These are phyloP conservation scores for Escallonia rubra DNA, from an alignment of 129 eudicot genomes.

Conservation along the genomic window DNA sequence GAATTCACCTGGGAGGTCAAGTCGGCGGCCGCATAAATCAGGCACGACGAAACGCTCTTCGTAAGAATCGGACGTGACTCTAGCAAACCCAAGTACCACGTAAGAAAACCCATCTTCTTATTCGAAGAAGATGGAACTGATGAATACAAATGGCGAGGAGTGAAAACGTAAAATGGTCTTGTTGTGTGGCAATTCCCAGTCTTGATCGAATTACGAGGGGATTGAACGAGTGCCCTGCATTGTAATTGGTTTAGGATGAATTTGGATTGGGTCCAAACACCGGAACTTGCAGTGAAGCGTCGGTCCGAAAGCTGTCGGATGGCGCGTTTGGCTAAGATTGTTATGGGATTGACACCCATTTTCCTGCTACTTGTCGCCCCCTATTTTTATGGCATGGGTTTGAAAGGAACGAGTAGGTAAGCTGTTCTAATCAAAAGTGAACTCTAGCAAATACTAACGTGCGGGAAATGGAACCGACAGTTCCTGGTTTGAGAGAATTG, in stretches of 20 bases:
- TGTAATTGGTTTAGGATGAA: constrained; percentile 11
- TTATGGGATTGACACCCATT: constrained; percentile 19
- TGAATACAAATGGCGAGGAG: neutral
- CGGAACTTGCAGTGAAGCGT: constrained; percentile 1
- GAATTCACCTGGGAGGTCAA: constrained; percentile 34
- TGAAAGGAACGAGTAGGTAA: neutral
- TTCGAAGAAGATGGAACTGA: constrained; percentile 4
- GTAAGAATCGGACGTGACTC: constrained; percentile 35
- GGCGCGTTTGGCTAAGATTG: constrained; percentile 11
- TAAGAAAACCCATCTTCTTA: constrained; percentile 11
- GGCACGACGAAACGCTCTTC: constrained; percentile 24
- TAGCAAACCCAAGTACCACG: constrained; percentile 36
- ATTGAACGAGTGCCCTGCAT: constrained; percentile 11
- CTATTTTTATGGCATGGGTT: neutral
- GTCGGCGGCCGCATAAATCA: constrained; percentile 36
- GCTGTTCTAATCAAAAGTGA: neutral
- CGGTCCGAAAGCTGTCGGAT: neutral
- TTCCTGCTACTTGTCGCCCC: neutral
- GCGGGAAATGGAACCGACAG: neutral
- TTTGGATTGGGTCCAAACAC: neutral
- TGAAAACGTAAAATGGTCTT: neutral
- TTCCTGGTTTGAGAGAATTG: neutral
- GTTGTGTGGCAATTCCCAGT: neutral
- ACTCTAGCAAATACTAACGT: neutral
- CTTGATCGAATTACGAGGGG: neutral